Conservation (phyloP, 2,329 filamentous ascomycete species). For the Trichophyton equinum region DNA sequence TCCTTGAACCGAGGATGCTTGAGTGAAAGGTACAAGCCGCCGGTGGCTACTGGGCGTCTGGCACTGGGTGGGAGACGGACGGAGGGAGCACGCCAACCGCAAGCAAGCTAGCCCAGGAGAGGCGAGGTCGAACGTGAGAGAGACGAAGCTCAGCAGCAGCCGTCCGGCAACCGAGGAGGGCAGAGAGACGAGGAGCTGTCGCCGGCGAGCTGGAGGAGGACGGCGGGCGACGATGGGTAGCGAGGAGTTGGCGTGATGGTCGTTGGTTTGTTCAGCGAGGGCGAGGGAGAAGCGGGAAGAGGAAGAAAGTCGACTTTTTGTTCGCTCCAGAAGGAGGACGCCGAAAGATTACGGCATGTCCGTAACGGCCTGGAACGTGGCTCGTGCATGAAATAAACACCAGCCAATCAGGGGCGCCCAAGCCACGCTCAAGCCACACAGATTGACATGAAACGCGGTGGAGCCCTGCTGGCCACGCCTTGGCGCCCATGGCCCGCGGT, state of each 20-base stretch:
- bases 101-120: neutral
- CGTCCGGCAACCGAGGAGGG: no score
- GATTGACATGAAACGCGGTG: neutral
- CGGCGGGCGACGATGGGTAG: neutral
- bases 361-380: constrained; percentile 1
- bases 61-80: neutral
- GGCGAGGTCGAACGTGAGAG: neutral
- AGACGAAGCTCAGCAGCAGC: neutral
- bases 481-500: neutral
- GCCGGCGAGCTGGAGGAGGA: neutral
- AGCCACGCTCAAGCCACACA: neutral
- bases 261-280: neutral
- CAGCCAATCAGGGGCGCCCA: neutral
- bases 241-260: neutral
- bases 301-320: neutral
- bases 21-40: neutral
- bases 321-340: neutral
- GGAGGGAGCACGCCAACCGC: neutral
- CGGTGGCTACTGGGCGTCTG: neutral
- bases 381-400: neutral
- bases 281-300: neutral
- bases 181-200: no score
- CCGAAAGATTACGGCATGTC: neutral
- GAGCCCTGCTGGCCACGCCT: neutral
- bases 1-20: neutral